Percentiles rank a stretch among this genome's conserved stretches.
phyloP scores from a whole-genome alignment of 768 basidiomycete genomes.

The Leccinum uliginosum region DNA sequence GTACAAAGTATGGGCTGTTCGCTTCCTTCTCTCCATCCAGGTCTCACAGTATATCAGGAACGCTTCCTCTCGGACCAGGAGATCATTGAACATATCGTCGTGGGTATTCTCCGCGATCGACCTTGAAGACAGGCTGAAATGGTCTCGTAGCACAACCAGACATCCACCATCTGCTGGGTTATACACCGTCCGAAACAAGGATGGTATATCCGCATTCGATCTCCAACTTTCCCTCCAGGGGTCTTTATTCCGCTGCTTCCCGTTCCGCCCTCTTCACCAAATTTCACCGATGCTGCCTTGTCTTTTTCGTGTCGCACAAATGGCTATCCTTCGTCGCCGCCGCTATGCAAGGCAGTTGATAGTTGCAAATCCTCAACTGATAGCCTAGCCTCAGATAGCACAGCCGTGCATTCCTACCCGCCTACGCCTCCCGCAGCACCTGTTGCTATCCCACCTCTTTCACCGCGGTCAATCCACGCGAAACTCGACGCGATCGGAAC shows the following conservation, averaged over 20 bases:
- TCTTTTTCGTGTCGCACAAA: slow-evolving; percentile 52
- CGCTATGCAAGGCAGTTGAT: slow-evolving; percentile 7
- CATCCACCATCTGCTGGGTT: slow-evolving; percentile 63
- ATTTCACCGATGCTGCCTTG: slow-evolving; percentile 49
- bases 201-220: slow-evolving; percentile 78
- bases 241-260: slow-evolving; percentile 54
- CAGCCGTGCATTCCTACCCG: slow-evolving; percentile 50
- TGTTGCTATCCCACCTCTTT: slow-evolving; percentile 30
- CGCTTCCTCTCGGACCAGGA: slow-evolving; percentile 68
- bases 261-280: slow-evolving; percentile 41
- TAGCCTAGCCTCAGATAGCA: slow-evolving; percentile 29
- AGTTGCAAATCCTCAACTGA: slow-evolving; percentile 24
- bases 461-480: slow-evolving; percentile 30
- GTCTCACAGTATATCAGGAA: slow-evolving; percentile 46
- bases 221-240: slow-evolving; percentile 64
- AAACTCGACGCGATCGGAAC: slow-evolving; percentile 23
- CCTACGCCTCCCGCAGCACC: slow-evolving; percentile 45
- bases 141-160: slow-evolving; percentile 56
- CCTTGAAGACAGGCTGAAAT: neutral
- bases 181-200: slow-evolving; percentile 77
- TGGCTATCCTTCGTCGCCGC: slow-evolving; percentile 21
- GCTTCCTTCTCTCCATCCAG: neutral
- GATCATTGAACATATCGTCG: slow-evolving; percentile 70
- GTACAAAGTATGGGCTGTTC: slow-evolving; percentile 56
- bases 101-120: slow-evolving; percentile 33